These are phyloP conservation scores for Lotus japonicus DNA, from an alignment of 306 rosid species.

Conservation along the genomic window DNA sequence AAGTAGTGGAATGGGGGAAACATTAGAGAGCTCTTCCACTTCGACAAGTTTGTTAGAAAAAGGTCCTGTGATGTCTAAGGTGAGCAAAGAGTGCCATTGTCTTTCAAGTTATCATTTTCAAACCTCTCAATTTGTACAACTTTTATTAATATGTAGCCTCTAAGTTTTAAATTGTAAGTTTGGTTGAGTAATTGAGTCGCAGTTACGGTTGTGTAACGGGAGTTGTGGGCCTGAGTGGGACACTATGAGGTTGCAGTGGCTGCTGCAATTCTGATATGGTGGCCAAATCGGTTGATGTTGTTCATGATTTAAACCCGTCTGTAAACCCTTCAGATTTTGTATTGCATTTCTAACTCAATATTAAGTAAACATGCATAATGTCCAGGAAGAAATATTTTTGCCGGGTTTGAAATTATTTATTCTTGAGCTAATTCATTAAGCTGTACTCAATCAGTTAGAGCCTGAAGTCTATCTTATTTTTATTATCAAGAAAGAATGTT, in stretches of 20 bases:
- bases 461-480: not conserved
- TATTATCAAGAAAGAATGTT: not conserved
- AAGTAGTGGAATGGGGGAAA: slow-evolving; percentile 18
- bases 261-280: not conserved
- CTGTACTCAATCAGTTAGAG: slow-evolving; percentile 3
- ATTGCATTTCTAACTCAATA: not conserved
- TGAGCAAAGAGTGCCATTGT: slow-evolving; percentile 27
- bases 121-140: not conserved
- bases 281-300: not conserved
- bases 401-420: not conserved
- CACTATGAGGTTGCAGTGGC: not conserved
- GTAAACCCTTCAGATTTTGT: not conserved
- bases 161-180: not conserved
- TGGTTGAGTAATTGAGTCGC: not conserved
- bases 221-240: not conserved
- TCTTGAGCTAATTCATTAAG: not conserved
- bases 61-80: slow-evolving; percentile 45
- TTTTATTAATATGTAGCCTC: not conserved
- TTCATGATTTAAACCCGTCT: not conserved
- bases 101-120: slow-evolving; percentile 5
- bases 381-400: slow-evolving; percentile 4
- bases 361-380: not conserved
- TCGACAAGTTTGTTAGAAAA: slow-evolving; percentile 28
- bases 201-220: not conserved
- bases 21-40: slow-evolving; percentile 34